Base-by-base conservation (phyloP, 352 stramenopile genomes). In the Pythium rhizo-oryzae region DNA sequence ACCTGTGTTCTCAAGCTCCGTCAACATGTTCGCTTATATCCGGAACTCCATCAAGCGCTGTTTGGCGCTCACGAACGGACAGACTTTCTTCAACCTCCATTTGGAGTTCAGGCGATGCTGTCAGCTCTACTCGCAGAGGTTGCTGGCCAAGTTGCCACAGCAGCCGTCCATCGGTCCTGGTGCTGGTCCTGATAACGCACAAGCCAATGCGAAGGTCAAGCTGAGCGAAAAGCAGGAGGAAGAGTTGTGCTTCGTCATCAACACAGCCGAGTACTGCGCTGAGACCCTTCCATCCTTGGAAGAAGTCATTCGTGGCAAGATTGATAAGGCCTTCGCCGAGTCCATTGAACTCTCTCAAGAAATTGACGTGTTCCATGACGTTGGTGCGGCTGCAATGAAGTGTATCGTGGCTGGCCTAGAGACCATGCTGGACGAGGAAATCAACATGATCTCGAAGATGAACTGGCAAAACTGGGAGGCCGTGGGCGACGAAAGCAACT, bases 21-120 rank as follows among this genome's bases (percentile, higher is more conserved):
- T 98, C 19, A 98, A 98, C 69, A 94, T 99, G 68, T 99, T 99
- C 71, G 93, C 98, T 47, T 99, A 99, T 81, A 99, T 99, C 67
- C 98, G 98, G 56, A 99, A 98, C 63, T 98, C 95, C 9, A 97
- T 99, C 41, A 98, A 98, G 65, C 90, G 97, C 19, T 99, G 97
- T 66, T 98, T 96, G 23, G 96, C 94, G 24, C 77, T 99, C 35
- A 99, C 97, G 1, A 99, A 97, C 54, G 97, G 97, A 23, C 93
- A 99, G 75, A 99, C 97, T 13, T 99, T 99, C 65, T 99, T 99
- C 69, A 84, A 98, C 47, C 77, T 99, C 28, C 93, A 99, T 59
- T 82, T 91, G 60, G 94, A 98, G 67, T 99, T 99, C 76, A 96
- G 87, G 39, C 75, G 84, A 51, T 92, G 84, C 53, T 80, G 90